Evolutionary conservation across 2,329 filamentous ascomycete genomes (phyloP).

Genomic region (Monosporascus cannonballus): DNA sequence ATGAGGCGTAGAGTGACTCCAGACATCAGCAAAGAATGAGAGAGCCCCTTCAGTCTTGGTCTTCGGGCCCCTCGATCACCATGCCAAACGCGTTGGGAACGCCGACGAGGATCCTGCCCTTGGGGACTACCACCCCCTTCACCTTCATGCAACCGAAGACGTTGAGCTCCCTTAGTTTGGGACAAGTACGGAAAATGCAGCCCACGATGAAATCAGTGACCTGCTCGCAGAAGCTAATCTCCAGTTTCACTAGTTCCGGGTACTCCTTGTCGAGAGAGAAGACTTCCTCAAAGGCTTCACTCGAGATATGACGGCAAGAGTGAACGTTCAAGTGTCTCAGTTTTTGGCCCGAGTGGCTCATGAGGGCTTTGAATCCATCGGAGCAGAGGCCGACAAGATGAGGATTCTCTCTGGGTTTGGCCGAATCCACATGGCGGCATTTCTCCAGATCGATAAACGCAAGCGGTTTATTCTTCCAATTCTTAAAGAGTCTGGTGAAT

Average conservation of each 20-base stretch:
- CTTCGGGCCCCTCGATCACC: slow-evolving; percentile 33
- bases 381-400: slow-evolving; percentile 68
- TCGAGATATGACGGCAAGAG: slow-evolving; percentile 75
- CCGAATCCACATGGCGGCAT: slow-evolving; percentile 70
- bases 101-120: slow-evolving; percentile 35
- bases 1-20: background rate
- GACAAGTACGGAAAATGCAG: slow-evolving; percentile 58
- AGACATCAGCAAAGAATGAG: background rate
- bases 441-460: slow-evolving; percentile 67
- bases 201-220: slow-evolving; percentile 61
- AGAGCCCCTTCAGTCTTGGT: background rate
- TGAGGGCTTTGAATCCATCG: slow-evolving; percentile 70
- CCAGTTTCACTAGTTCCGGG: slow-evolving; percentile 62
- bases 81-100: slow-evolving; percentile 36
- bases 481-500: slow-evolving; percentile 65
- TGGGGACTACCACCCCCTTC: slow-evolving; percentile 32
- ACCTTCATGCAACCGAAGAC: slow-evolving; percentile 61
- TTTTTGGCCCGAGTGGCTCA: slow-evolving; percentile 69
- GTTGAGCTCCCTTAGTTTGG: slow-evolving; percentile 51
- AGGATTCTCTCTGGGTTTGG: slow-evolving; percentile 58
- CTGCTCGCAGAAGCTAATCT: slow-evolving; percentile 69
- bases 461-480: slow-evolving; percentile 70
- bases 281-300: slow-evolving; percentile 64
- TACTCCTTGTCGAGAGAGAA: slow-evolving; percentile 61
- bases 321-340: slow-evolving; percentile 70